phyloP scores from a whole-genome alignment of 2,329 filamentous ascomycete genomes.

The Aspergillus sp. region DNA sequence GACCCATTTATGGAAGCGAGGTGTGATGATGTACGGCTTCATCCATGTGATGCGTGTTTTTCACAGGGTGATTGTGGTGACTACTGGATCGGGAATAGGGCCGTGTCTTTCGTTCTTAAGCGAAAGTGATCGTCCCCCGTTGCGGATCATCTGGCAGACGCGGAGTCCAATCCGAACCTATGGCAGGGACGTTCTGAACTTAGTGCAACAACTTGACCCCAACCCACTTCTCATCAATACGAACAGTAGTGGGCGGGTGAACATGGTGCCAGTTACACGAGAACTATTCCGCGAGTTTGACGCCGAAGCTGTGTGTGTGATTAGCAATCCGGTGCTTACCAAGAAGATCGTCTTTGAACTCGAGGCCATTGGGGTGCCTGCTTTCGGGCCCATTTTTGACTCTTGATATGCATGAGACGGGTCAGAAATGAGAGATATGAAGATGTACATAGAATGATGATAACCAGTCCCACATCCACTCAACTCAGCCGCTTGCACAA shows the following conservation, averaged over 20 bases:
- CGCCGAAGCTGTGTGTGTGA: conserved; percentile 67
- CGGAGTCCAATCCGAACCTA: conserved; percentile 59
- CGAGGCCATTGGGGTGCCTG: conserved; percentile 60
- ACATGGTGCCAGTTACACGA: conserved; percentile 56
- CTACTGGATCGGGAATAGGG: conserved; percentile 69
- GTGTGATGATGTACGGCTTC: conserved; percentile 63
- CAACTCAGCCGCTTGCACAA: too few relatives aligned
- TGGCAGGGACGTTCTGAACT: conserved; percentile 51
- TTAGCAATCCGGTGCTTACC: conserved; percentile 66
- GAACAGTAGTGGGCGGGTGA: conserved; percentile 52
- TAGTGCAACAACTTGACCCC: conserved; percentile 55
- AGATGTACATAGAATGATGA: too few relatives aligned
- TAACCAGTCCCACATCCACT: too few relatives aligned
- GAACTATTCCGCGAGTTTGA: conserved; percentile 42
- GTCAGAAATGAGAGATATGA: too few relatives aligned
- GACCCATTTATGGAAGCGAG: conserved; percentile 61
- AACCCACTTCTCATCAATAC: conserved; percentile 67
- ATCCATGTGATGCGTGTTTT: conserved; percentile 65
- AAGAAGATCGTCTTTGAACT: conserved; percentile 64
- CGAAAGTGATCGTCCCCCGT: conserved; percentile 34
- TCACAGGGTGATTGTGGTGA: conserved; percentile 60
- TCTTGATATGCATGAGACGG: conserved; percentile 34
- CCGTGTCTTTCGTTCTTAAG: conserved; percentile 62
- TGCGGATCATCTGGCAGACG: conserved; percentile 66
- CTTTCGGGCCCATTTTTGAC: conserved; percentile 73